phyloP scores from a whole-genome alignment of 2,329 filamentous ascomycete species.

The Diaporthe caulivora region DNA sequence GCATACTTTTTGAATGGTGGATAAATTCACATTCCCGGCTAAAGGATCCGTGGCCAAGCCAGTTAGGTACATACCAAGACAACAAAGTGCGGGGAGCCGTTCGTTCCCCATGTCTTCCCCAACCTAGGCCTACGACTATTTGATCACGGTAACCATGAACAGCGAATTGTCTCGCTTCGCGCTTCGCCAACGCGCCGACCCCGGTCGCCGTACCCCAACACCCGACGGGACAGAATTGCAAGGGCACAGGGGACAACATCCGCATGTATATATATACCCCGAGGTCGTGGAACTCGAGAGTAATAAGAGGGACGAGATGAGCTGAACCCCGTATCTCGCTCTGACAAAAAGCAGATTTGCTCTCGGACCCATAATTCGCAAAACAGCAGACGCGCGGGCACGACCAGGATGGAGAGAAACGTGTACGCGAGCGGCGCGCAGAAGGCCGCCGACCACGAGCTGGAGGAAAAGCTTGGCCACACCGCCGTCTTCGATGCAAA shows the following conservation, averaged over 20 bases:
- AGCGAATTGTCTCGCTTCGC: neutral
- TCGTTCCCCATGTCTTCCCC: conserved; percentile 11
- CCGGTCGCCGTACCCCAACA: neutral
- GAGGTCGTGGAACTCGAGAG: neutral
- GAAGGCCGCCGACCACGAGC: conserved; percentile 23
- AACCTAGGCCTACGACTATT: neutral
- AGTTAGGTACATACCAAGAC: conserved; percentile 13
- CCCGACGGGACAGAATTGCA: conserved; percentile 3
- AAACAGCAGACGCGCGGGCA: neutral
- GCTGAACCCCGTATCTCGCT: neutral
- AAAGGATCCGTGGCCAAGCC: conserved; percentile 2
- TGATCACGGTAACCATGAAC: neutral
- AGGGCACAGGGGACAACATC: neutral
- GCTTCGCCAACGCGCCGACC: neutral
- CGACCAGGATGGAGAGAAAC: conserved; percentile 40
- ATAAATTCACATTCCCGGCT: neutral
- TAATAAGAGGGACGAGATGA: neutral
- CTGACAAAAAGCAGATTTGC: neutral
- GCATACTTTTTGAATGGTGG: neutral
- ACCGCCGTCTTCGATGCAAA: conserved; percentile 52
- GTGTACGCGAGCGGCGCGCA: conserved; percentile 43
- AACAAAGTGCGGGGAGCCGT: conserved; percentile 15
- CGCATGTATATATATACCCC: neutral
- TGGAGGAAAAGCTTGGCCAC: conserved; percentile 39
- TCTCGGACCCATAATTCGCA: neutral